A percentile compares a stretch with the other conserved stretches of the same genome.
phyloP scores from a whole-genome alignment of 345 rosid genomes.

The Litchi chinensis region DNA sequence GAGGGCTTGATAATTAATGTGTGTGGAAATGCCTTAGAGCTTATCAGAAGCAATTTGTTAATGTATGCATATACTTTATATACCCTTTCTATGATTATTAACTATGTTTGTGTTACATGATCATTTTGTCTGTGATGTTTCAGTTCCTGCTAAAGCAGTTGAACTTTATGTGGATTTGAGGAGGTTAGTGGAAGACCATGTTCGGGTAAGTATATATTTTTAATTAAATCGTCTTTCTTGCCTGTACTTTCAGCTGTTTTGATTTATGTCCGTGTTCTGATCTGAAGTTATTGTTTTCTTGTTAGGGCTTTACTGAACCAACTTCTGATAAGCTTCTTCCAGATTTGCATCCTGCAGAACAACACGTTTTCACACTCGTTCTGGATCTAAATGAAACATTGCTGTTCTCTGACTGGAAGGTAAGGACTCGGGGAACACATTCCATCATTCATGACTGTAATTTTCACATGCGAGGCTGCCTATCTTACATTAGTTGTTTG shows the following conservation, averaged over 20 bases:
- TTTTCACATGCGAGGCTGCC: not conserved
- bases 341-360: constrained; percentile 86
- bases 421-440: constrained; percentile 23
- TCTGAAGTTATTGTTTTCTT: constrained; percentile 10
- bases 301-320: constrained; percentile 89
- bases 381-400: constrained; percentile 93
- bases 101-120: constrained; percentile 11
- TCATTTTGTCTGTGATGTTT: constrained; percentile 24
- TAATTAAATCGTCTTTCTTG: not conserved
- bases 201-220: constrained; percentile 49
- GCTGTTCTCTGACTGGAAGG: constrained; percentile 96
- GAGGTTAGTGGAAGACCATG: constrained; percentile 74
- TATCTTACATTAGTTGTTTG: not conserved
- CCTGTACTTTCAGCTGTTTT: constrained; percentile 5
- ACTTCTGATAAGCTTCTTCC: constrained; percentile 98
- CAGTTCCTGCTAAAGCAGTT: constrained; percentile 81
- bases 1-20: not conserved
- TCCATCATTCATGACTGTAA: not conserved
- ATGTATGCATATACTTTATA: constrained; percentile 6
- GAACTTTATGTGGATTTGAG: constrained; percentile 89
- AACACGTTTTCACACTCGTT: constrained; percentile 88
- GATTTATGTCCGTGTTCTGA: not conserved
- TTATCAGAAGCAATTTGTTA: not conserved
- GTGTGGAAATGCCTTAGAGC: not conserved
- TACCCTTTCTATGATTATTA: not conserved